Conservation (phyloP, 306 rosid species). For the Arachis hypogaea region DNA sequence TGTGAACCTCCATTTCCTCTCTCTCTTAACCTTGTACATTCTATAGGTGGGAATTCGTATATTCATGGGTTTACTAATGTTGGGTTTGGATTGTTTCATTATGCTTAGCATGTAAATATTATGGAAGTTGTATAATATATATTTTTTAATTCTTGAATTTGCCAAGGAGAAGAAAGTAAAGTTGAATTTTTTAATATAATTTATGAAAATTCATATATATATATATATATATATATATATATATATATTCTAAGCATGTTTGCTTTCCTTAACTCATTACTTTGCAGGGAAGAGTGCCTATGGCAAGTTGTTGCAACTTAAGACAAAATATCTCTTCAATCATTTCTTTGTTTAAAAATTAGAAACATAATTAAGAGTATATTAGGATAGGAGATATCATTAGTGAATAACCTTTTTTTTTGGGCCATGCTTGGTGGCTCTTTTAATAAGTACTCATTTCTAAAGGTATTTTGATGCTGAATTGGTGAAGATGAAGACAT, state of each 20-base stretch:
- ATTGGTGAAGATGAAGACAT: too few species aligned
- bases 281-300: too few species aligned
- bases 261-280: background rate
- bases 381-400: too few species aligned
- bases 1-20: background rate
- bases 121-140: constrained; percentile 36
- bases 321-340: too few species aligned
- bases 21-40: constrained; percentile 46
- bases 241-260: background rate
- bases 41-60: constrained; percentile 45
- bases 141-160: constrained; percentile 22
- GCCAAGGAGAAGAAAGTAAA: background rate
- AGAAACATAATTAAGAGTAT: too few species aligned
- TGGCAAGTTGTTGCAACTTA: too few species aligned
- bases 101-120: constrained; percentile 51
- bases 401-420: too few species aligned
- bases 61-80: constrained; percentile 40
- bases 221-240: background rate
- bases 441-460: too few species aligned
- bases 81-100: constrained; percentile 27
- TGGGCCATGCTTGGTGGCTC: too few species aligned
- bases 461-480: too few species aligned
- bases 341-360: too few species aligned
- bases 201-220: too few species aligned
- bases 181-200: background rate